Evolutionary conservation across 306 rosid genomes (phyloP).

Genomic region (Adenanthera pavonina): DNA sequence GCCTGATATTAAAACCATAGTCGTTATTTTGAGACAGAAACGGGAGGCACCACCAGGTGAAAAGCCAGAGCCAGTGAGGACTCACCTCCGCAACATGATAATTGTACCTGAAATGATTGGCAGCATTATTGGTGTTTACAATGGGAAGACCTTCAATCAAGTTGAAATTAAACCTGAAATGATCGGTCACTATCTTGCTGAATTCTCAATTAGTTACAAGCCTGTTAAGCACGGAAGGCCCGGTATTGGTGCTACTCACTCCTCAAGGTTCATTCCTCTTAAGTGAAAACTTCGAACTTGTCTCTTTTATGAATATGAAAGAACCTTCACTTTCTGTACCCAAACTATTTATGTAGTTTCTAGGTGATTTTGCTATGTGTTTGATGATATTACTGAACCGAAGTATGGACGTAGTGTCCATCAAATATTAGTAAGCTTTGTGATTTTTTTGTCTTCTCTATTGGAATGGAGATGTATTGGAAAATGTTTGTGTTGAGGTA

Average conservation of each 20-base stretch:
- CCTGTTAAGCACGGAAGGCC: slow-evolving; percentile 52
- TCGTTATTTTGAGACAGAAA: slow-evolving; percentile 37
- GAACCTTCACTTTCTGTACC: background rate
- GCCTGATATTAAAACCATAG: background rate
- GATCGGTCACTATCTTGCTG: slow-evolving; percentile 50
- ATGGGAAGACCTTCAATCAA: slow-evolving; percentile 49
- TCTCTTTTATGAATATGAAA: background rate
- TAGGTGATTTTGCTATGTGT: background rate
- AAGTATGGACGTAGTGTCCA: background rate
- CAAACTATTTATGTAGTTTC: background rate
- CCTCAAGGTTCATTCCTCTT: slow-evolving; percentile 50
- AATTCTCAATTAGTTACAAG: slow-evolving; percentile 47
- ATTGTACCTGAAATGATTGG: slow-evolving; percentile 46
- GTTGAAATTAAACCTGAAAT: slow-evolving; percentile 53
- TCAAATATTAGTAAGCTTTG: background rate
- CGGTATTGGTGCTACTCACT: slow-evolving; percentile 54
- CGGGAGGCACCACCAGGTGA: slow-evolving; percentile 49
- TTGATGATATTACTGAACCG: background rate
- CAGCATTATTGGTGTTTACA: slow-evolving; percentile 40
- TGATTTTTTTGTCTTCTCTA: background rate
- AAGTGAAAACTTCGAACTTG: slow-evolving; percentile 26
- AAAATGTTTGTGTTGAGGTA: background rate
- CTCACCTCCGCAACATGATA: slow-evolving; percentile 49
- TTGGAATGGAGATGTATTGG: background rate
- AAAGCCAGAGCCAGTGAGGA: slow-evolving; percentile 47